These are phyloP conservation scores for Monosporascus cannonballus DNA, from an alignment of 2,329 filamentous ascomycete genomes.

Conservation along the genomic window DNA sequence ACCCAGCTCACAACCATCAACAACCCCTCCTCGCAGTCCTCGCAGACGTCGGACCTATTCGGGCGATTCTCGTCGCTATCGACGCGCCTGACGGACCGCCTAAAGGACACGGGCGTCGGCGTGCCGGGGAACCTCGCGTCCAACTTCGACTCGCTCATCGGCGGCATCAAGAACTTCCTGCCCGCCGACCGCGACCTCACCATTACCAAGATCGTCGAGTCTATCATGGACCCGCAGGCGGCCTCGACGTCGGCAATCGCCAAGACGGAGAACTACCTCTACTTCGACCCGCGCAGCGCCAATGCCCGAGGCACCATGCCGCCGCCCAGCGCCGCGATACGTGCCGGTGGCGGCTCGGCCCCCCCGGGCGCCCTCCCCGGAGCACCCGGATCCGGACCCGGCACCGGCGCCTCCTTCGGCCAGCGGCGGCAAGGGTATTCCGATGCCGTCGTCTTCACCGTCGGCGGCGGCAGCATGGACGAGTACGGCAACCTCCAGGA, in stretches of 20 bases:
- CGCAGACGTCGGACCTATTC: constrained; percentile 72
- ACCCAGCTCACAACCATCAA: constrained; percentile 94
- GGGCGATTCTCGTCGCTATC: constrained; percentile 89
- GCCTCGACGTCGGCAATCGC: constrained; percentile 88
- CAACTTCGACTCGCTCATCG: constrained; percentile 91
- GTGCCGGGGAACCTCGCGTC: constrained; percentile 57
- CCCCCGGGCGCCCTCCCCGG: constrained; percentile 39
- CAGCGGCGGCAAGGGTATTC: constrained; percentile 84
- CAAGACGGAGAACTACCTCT: constrained; percentile 94
- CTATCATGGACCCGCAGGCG: constrained; percentile 90
- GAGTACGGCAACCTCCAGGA: constrained; percentile 97
- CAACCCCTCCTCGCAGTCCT: constrained; percentile 58
- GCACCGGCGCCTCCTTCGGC: constrained; percentile 79
- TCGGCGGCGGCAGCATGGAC: constrained; percentile 96
- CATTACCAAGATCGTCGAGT: constrained; percentile 95
- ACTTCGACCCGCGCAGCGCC: constrained; percentile 91
- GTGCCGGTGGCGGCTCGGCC: constrained; percentile 33
- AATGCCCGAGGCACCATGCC: constrained; percentile 91
- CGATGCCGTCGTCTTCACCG: constrained; percentile 89
- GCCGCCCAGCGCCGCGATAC: constrained; percentile 57
- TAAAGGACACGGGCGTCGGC: constrained; percentile 83
- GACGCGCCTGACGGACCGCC: constrained; percentile 83
- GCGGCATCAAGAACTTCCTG: constrained; percentile 97
- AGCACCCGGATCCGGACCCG: constrained; percentile 43
- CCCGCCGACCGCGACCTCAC: constrained; percentile 93